A percentile compares a stretch with the other conserved stretches of the same genome.
Conservation (phyloP, 164 flowering plant species). For the Paratinospora sagittata region DNA sequence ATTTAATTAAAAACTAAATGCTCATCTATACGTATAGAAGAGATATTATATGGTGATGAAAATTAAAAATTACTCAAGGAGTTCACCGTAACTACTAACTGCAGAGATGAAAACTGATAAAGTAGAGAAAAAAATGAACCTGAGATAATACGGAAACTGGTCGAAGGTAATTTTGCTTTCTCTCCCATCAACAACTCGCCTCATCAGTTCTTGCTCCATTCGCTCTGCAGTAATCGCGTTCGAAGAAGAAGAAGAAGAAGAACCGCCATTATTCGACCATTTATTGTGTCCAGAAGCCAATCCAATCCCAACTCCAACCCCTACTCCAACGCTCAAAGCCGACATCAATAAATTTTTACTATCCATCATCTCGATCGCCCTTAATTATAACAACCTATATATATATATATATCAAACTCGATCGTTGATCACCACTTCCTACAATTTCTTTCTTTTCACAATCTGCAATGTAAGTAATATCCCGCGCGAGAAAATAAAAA, state of each 20-base stretch:
- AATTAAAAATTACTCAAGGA: too few species aligned
- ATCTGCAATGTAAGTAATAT: too few species aligned
- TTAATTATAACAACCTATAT: neutral
- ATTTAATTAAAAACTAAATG: too few species aligned
- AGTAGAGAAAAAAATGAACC: too few species aligned
- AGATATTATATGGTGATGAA: too few species aligned
- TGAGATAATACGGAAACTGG: slow-evolving; percentile 78
- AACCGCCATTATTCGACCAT: slow-evolving; percentile 37
- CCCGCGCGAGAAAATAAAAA: too few species aligned
- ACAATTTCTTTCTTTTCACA: too few species aligned
- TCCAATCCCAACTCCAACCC: slow-evolving; percentile 85
- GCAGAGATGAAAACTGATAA: too few species aligned
- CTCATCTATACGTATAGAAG: too few species aligned
- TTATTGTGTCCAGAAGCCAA: slow-evolving; percentile 68
- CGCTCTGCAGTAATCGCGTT: slow-evolving; percentile 34
- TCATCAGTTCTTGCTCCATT: slow-evolving; percentile 68
- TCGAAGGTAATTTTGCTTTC: slow-evolving; percentile 73
- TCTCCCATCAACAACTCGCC: slow-evolving; percentile 61
- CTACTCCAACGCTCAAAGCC: slow-evolving; percentile 79
- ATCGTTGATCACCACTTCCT: too few species aligned
- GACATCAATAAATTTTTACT: slow-evolving; percentile 64
- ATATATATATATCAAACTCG: too few species aligned
- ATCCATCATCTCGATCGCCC: slow-evolving; percentile 46
- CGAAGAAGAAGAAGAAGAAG: slow-evolving; percentile 11
- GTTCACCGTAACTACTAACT: too few species aligned